phyloP scores from a whole-genome alignment of 2,329 filamentous ascomycete species.

The Colletotrichum sp. region DNA sequence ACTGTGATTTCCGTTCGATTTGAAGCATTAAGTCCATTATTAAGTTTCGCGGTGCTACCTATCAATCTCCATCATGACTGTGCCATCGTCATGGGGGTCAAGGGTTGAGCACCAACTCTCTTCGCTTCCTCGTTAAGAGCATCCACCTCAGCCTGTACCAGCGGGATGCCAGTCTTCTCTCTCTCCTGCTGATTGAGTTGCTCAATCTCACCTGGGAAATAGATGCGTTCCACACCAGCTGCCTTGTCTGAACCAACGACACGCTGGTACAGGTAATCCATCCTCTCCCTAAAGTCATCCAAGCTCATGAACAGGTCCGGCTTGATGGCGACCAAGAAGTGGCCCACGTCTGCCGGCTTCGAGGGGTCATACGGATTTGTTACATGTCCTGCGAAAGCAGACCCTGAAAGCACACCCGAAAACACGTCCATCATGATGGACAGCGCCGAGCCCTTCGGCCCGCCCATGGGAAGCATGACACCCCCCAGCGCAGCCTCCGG shows the following conservation, averaged over 20 bases:
- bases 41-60: accelerated
- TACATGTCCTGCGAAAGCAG: constrained; percentile 79
- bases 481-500: constrained; percentile 73
- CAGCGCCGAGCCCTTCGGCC: constrained; percentile 79
- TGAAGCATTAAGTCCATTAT: neutral
- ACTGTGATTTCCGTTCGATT: neutral
- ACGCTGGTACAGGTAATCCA: constrained; percentile 59
- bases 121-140: constrained; percentile 59
- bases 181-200: constrained; percentile 57
- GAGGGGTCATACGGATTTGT: constrained; percentile 78
- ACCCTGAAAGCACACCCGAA: constrained; percentile 77
- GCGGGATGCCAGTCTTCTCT: constrained; percentile 60
- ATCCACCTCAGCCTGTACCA: constrained; percentile 61
- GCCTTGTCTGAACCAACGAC: constrained; percentile 60
- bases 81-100: neutral
- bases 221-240: constrained; percentile 61
- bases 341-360: constrained; percentile 72
- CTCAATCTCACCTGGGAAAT: constrained; percentile 68
- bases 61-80: neutral
- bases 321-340: constrained; percentile 75
- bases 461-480: constrained; percentile 87
- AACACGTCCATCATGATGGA: constrained; percentile 91
- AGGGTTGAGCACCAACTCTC: constrained; percentile 40
- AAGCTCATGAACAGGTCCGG: constrained; percentile 76
- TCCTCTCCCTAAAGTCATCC: constrained; percentile 70